phyloP scores from a whole-genome alignment of 805 yeast genomes.

The Isabelozyma gotoi region DNA sequence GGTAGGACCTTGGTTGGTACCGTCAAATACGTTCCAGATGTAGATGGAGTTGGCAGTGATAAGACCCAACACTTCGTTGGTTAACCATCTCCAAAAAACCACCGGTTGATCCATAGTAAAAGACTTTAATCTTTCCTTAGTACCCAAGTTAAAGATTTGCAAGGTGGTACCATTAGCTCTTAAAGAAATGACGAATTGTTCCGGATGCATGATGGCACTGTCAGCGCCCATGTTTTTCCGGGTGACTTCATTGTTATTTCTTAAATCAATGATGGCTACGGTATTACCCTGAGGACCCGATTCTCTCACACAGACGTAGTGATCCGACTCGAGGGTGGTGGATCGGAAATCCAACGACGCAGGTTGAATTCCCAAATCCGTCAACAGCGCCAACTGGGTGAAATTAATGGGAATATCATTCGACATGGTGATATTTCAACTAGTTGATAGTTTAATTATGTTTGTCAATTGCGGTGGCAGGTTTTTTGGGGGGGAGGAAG shows the following conservation, averaged over 20 bases:
- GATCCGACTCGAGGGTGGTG: conserved; percentile 92
- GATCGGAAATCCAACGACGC: conserved; percentile 87
- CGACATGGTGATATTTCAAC: conserved; percentile 12
- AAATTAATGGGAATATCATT: conserved; percentile 91
- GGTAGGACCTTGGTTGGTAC: conserved; percentile 74
- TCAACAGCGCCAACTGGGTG: conserved; percentile 89
- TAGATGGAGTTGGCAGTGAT: conserved; percentile 75
- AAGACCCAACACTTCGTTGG: conserved; percentile 70
- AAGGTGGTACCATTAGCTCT: conserved; percentile 96
- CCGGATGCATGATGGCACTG: conserved; percentile 94
- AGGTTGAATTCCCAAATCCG: conserved; percentile 81
- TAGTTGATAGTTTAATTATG: neutral
- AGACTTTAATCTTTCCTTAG: conserved; percentile 87
- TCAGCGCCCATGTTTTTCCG: conserved; percentile 97
- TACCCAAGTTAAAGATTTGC: conserved; percentile 86
- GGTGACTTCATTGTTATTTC: conserved; percentile 73
- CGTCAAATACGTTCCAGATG: conserved; percentile 83
- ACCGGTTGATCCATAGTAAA: conserved; percentile 85
- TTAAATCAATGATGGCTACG: conserved; percentile 90
- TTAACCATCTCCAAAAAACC: conserved; percentile 94
- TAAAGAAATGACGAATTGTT: conserved; percentile 82
- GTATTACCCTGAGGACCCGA: conserved; percentile 63
- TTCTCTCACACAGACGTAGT: conserved; percentile 81
- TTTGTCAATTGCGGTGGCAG: conserved; percentile 2
- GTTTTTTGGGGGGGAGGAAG: neutral